Percentiles rank a stretch among this genome's conserved stretches.
phyloP scores from a whole-genome alignment of 225 moss, liverwort and hornwort species.

The Antitrichia curtipendula region DNA sequence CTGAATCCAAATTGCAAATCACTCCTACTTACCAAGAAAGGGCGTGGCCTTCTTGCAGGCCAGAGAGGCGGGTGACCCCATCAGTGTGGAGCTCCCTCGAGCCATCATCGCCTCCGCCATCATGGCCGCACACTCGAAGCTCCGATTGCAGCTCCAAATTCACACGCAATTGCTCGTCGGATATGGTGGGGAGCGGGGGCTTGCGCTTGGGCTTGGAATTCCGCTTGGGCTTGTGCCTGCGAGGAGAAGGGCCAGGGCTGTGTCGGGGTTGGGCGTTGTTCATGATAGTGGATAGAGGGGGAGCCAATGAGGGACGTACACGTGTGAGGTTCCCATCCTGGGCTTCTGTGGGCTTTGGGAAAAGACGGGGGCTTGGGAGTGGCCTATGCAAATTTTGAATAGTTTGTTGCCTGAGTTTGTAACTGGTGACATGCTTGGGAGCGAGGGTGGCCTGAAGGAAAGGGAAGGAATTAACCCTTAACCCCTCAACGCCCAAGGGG shows the following conservation, averaged over 20 bases:
- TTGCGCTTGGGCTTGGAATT: neutral
- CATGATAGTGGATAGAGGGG: conserved; percentile 17
- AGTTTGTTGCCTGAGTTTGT: neutral
- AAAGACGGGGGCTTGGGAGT: neutral
- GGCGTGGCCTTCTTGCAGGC: neutral
- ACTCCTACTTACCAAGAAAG: conserved; percentile 8
- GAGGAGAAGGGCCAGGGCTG: neutral
- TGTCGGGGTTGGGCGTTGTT: neutral
- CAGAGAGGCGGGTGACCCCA: neutral
- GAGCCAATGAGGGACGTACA: neutral
- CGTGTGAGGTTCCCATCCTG: conserved; percentile 22
- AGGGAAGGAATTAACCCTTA: too few relatives aligned
- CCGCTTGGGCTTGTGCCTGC: neutral
- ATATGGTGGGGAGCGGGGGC: neutral
- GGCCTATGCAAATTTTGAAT: neutral
- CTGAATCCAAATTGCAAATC: neutral
- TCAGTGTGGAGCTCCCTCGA: conserved; percentile 23
- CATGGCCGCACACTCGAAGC: neutral
- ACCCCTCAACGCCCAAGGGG: too few relatives aligned
- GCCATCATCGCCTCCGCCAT: conserved; percentile 42
- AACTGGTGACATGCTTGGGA: neutral
- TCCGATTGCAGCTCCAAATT: neutral
- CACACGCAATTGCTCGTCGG: neutral
- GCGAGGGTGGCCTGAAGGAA: too few relatives aligned
- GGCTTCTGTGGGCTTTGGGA: neutral